Evolutionary conservation across 345 rosid species (phyloP).

Genomic region (Sisymbrium irio): DNA sequence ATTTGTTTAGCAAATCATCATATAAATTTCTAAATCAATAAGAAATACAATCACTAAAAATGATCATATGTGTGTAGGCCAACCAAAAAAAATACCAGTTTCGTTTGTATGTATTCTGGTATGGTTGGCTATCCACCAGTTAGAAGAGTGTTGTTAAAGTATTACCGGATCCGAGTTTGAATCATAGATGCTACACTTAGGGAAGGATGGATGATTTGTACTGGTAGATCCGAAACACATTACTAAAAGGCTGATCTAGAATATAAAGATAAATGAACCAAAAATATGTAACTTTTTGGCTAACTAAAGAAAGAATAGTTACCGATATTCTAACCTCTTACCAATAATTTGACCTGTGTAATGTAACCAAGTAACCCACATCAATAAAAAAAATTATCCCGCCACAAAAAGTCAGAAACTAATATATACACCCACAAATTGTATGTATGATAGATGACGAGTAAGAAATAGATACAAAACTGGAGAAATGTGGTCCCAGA

Average conservation of each 20-base stretch:
- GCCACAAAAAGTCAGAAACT: no score
- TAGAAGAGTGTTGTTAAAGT: background rate
- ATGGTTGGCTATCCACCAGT: background rate
- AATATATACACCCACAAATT: no score
- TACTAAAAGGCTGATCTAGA: background rate
- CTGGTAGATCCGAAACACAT: background rate
- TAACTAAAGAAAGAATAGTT: no score
- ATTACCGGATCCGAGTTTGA: background rate
- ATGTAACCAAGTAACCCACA: no score
- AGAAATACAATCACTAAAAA: background rate
- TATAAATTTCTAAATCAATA: background rate
- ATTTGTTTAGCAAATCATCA: background rate
- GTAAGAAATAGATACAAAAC: background rate
- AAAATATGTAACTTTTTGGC: no score
- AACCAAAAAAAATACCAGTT: background rate
- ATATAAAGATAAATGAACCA: no score
- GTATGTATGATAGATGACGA: no score
- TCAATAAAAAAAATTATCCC: no score
- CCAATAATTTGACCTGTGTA: no score
- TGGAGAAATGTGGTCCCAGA: background rate
- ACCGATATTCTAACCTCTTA: no score
- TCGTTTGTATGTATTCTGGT: background rate
- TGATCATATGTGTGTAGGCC: background rate
- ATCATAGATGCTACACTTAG: background rate
- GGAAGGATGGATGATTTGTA: background rate